phyloP scores from a whole-genome alignment of 2,329 filamentous ascomycete species.

The Thielaviopsis populi region DNA sequence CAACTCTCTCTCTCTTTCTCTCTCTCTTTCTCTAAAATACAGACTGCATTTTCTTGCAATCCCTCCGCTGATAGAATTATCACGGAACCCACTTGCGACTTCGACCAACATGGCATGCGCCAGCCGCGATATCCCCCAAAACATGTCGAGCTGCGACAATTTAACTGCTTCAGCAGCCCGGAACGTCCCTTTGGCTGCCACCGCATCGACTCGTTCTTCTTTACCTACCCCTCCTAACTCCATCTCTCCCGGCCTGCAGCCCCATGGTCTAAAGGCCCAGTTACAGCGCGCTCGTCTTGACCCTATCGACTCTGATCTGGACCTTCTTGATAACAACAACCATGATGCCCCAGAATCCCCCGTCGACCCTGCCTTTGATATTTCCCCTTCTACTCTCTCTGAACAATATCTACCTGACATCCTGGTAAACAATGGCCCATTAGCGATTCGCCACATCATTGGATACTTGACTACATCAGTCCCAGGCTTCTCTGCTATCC shows the following conservation, averaged over 20 bases:
- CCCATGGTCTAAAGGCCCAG: slow-evolving; percentile 62
- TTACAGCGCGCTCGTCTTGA: slow-evolving; percentile 43
- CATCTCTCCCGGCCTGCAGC: slow-evolving; percentile 74
- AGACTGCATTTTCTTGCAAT: not conserved
- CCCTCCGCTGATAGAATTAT: not conserved
- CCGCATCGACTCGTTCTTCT: slow-evolving; percentile 41
- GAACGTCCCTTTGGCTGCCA: slow-evolving; percentile 43
- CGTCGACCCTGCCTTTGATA: slow-evolving; percentile 61
- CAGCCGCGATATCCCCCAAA: slow-evolving; percentile 52
- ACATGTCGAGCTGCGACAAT: slow-evolving; percentile 50
- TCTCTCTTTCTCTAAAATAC: too few relatives aligned
- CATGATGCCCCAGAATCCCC: slow-evolving; percentile 27
- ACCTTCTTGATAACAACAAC: slow-evolving; percentile 51
- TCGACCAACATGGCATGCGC: slow-evolving; percentile 34
- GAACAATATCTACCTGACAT: slow-evolving; percentile 85
- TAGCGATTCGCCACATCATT: slow-evolving; percentile 92
- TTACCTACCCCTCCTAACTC: slow-evolving; percentile 90
- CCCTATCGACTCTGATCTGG: slow-evolving; percentile 70
- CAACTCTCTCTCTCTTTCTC: not conserved
- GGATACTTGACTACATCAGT: slow-evolving; percentile 85
- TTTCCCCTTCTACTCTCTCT: slow-evolving; percentile 72
- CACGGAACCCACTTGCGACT: not conserved
- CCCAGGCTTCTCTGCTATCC: slow-evolving; percentile 79
- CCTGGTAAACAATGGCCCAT: slow-evolving; percentile 71
- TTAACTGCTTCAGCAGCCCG: slow-evolving; percentile 57